Evolutionary conservation across 2,329 filamentous ascomycete genomes (phyloP), one percentile per base, ranked within the genome.

Genomic region (Annulohypoxylon truncatum): DNA sequence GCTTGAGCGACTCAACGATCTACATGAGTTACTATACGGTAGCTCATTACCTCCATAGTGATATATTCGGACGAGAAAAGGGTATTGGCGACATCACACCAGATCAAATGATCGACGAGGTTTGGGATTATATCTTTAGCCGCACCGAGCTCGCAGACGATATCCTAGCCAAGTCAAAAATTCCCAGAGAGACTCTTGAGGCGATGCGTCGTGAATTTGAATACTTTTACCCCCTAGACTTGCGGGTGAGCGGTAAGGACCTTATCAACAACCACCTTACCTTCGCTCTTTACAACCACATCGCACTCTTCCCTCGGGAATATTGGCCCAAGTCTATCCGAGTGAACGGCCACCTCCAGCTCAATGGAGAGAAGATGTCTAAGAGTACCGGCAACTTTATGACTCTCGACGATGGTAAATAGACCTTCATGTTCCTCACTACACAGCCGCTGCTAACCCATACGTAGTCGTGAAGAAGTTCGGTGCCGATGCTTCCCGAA

Each of bases 341-440:
- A 70, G 90, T 92, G 68, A 99, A 99, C 77, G 96, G 96, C 1
- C 95, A 98, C 81, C 82, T 98, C 75, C 89, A 97, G 79, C 85
- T 99, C 70, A 99, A 99, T 78, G 95, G 95, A 52, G 93, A 97
- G 78, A 99, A 99, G 87, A 99, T 99, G 96, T 92, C 90, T 78
- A 99, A 99, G 84, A 95, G 91, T 57, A 97, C 94, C 0, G 96
- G 96, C 68, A 99, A 98, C 82, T 99, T 99, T 84, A 85, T 99
- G 78, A 98, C 96, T 9, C 84, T 98, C 55, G 87, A 90, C 57
- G 92, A 97, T 68, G 63, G 65, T 68, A 61, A 50, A 12, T 12
- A 46, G 10, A 33, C 10, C 4, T n/a, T 8, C 15, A 13, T 33
- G 15, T 26, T n/a, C 18, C 4, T 13, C 18, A 9, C 5, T 18